Percentiles rank a stretch among this genome's conserved stretches.
Evolutionary conservation across 768 basidiomycete genomes (phyloP).

Genomic region (Crassisporium funariophilum): DNA sequence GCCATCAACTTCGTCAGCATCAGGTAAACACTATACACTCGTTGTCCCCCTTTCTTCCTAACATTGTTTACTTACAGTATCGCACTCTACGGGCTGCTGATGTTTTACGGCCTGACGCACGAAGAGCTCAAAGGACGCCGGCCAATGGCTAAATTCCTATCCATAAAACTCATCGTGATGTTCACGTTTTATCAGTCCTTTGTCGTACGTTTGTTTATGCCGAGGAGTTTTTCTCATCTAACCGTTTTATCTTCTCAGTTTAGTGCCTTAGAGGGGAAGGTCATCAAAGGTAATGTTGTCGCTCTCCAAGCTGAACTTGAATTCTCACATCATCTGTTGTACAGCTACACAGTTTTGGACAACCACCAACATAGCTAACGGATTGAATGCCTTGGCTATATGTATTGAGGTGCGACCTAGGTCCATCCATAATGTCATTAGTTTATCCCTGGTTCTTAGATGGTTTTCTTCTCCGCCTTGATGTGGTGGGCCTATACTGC

Average conservation of each 20-base stretch:
- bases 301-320: background rate
- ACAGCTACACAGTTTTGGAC: conserved; percentile 84
- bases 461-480: conserved; percentile 75
- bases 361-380: conserved; percentile 79
- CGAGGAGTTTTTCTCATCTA: background rate
- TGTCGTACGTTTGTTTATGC: conserved; percentile 40
- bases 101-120: conserved; percentile 82
- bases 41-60: background rate
- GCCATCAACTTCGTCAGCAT: conserved; percentile 81
- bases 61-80: conserved; percentile 43
- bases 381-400: conserved; percentile 77
- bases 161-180: conserved; percentile 87
- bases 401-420: conserved; percentile 69
- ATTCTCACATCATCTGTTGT: conserved; percentile 1
- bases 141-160: conserved; percentile 83
- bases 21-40: conserved; percentile 47
- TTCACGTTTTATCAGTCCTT: conserved; percentile 89
- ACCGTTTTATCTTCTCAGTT: conserved; percentile 46
- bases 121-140: conserved; percentile 76
- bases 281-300: conserved; percentile 62
- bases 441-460: conserved; percentile 43
- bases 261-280: conserved; percentile 59
- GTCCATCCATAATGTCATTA: background rate
- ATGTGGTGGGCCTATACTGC: conserved; percentile 87
- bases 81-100: conserved; percentile 82